Base-by-base conservation (phyloP, 345 rosid species). In the Eutrema yunnanense region DNA sequence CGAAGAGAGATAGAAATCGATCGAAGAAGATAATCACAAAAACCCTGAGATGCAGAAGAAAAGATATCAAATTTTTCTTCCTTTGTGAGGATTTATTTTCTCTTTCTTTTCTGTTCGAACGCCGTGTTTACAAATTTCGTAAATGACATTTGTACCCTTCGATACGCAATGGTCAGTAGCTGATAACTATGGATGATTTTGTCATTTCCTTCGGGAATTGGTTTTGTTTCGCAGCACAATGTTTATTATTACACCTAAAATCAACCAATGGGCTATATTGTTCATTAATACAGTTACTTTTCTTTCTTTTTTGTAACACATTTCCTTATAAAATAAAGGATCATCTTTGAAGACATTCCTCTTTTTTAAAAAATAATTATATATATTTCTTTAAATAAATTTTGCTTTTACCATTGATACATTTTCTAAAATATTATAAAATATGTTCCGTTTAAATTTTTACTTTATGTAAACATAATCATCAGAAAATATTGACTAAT, bases 21-120 rank as follows among this genome's bases (percentile, higher is more conserved):
- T 69, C 48, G 14, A 52, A 14, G 13, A 30, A 14, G 14, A 14
- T n/a, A 77, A 71, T 65, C 76, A 36, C 49, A 76, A 76, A 75
- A 65, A 47, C 69, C 72, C 47, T 19, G 59, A 69, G 66, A 75
- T 69, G 33, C 62, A 58, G 48, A 43, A 27, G 2, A 6, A 55
- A 8, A 38, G 4, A 63, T 47, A 54, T 64, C 66, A 66, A 65
- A 52, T 1, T 8, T 57, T 47, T 27, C 44, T 36, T 59, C 34
- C 49, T 51, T 22, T 67, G 14, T 7, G 5, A 49, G 5, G 70
- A 65, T 22, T 9, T 13, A 3, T 53, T 46, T 10, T 56, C 29
- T 5, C 16, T 14, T 47, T 55, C 4, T 46, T 19, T 14, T 59
- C 16, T 29, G 51, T 60, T 32, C 32, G 14, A 73, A 73, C 43